Conservation (phyloP, 805 yeast species). For the Candida namnaoensis region DNA sequence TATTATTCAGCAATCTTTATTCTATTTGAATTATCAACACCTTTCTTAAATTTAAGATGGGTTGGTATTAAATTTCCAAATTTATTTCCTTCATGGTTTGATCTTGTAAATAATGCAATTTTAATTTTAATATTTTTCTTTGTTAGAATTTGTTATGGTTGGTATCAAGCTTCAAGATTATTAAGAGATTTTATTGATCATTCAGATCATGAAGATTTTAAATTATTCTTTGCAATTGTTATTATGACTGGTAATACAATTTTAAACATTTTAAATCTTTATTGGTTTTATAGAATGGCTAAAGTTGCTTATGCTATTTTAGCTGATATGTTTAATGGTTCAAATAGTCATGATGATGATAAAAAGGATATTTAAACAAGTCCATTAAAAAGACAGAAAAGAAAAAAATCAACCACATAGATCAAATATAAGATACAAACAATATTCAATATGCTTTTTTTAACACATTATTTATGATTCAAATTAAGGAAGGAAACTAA, state of each 20-base stretch:
- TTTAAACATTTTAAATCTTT: slow-evolving; percentile 54
- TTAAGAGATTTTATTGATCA: slow-evolving; percentile 32
- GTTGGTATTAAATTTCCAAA: slow-evolving; percentile 65
- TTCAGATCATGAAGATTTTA: slow-evolving; percentile 34
- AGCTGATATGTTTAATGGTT: slow-evolving; percentile 17
- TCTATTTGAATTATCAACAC: slow-evolving; percentile 75
- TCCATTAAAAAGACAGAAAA: not conserved
- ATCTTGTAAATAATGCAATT: slow-evolving; percentile 55
- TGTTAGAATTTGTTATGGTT: slow-evolving; percentile 72
- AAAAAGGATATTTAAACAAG: slow-evolving; percentile 14
- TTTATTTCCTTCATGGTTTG: slow-evolving; percentile 39
- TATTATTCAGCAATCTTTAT: slow-evolving; percentile 70
- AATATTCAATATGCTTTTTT: no score
- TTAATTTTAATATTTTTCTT: slow-evolving; percentile 57
- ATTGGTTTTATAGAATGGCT: slow-evolving; percentile 79
- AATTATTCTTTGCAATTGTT: slow-evolving; percentile 22
- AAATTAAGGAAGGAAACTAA: no score
- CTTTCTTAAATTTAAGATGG: slow-evolving; percentile 84
- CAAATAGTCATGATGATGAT: slow-evolving; percentile 13
- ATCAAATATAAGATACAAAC: no score
- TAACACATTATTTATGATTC: no score
- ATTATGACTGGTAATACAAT: slow-evolving; percentile 37
- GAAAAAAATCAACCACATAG: no score
- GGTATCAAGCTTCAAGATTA: slow-evolving; percentile 47
- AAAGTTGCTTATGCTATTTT: slow-evolving; percentile 44